A percentile compares a stretch with the other conserved stretches of the same genome.
Conservation (phyloP, 2,329 filamentous ascomycete genomes). For the Sordariomycetes sp. region DNA sequence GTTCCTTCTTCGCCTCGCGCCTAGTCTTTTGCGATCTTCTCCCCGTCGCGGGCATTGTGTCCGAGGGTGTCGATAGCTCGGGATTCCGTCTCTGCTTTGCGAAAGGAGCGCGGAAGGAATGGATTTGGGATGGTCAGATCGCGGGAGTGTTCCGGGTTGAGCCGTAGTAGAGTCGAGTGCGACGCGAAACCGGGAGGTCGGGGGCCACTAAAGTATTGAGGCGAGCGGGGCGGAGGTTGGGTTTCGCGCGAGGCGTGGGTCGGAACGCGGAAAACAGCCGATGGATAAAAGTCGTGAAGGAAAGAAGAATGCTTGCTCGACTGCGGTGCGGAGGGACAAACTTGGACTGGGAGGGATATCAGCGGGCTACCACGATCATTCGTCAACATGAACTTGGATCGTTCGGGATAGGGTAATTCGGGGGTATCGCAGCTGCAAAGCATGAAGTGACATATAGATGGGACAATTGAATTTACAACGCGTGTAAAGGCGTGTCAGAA, state of each 20-base stretch:
- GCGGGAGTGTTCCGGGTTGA: background rate
- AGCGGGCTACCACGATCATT: background rate
- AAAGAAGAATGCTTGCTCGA: background rate
- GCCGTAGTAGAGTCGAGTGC: background rate
- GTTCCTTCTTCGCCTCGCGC: constrained; percentile 15
- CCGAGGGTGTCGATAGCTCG: background rate
- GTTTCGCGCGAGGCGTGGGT: background rate
- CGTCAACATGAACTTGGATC: background rate
- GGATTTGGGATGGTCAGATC: background rate
- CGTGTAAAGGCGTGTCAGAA: background rate
- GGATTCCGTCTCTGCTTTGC: background rate
- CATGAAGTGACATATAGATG: background rate
- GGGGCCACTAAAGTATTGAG: background rate
- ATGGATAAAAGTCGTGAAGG: background rate
- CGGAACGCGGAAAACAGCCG: background rate
- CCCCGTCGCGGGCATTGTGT: constrained; percentile 3
- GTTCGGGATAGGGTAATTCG: background rate
- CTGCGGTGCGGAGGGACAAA: background rate
- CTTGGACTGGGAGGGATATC: background rate
- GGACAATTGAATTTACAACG: background rate
- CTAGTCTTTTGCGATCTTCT: constrained; percentile 4
- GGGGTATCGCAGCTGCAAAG: background rate
- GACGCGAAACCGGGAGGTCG: background rate
- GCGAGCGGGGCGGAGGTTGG: background rate
- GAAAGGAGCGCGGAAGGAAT: background rate